Base-by-base conservation (phyloP, 805 yeast genomes). In the Torulaspora quercuum region DNA sequence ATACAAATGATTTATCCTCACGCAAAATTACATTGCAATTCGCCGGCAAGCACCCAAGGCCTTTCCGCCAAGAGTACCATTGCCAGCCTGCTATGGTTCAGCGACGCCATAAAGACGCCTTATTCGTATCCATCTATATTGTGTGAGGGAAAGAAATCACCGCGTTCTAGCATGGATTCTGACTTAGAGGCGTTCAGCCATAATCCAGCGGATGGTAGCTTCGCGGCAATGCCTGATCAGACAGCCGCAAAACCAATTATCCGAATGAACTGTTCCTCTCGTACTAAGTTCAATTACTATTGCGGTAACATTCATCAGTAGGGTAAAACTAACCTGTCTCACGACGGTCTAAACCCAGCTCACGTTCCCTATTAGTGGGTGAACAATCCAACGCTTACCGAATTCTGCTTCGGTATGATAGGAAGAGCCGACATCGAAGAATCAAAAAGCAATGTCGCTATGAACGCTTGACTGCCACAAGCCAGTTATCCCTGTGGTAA, bases 81-180 rank as follows among this genome's bases (percentile, higher is more conserved):
- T 52, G 42, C 50, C 64, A 55, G 55, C 64, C 66, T 62, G 61
- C 62, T 63, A 63, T 61, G 68, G 65, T 62, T 53, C 63, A 50
- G 66, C 65, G 68, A 58, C 63, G 47, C 58, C 44, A 47, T 32
- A 42, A 59, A 53, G 52, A 53, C 63, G 60, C 65, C 65, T 63
- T 58, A 62, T 64, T 64, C 59, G 49, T 59, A 63, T 61, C 61
- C 67, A 58, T 50, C 66, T 60, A 59, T 52, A 56, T 57, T 59
- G 64, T 59, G 65, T 64, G 63, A 55, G 65, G 65, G 55, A 53
- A 61, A 45, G 52, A 46, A 57, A 61, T 64, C 66, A 55, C 61
- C 68, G 66, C 67, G 45, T 63, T 52, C 68, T 65, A 48, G 80
- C 78, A 43, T 73, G 71, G 67, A 75, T 74, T 45, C 76, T 77